Percentiles rank a stretch among this genome's conserved stretches.
Evolutionary conservation across 2,329 filamentous ascomycete genomes (phyloP).

Genomic region (Sarocladium strictum): DNA sequence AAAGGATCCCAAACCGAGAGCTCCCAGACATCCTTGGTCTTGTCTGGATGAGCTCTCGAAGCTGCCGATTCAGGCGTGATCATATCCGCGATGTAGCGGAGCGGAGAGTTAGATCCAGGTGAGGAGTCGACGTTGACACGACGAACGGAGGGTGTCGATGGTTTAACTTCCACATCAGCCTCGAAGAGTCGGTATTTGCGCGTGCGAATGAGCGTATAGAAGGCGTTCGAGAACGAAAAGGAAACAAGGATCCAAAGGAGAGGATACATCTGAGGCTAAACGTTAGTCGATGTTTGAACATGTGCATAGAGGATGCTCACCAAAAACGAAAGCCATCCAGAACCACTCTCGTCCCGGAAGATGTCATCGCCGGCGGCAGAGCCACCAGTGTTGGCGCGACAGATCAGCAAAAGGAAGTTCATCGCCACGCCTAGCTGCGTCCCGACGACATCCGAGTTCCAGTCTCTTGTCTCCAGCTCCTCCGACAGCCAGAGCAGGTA

Average conservation of each 20-base stretch:
- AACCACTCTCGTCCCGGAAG: conserved; percentile 66
- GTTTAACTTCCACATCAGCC: conserved; percentile 68
- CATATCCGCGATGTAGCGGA: conserved; percentile 66
- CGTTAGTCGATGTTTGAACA: not conserved
- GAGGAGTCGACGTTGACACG: conserved; percentile 85
- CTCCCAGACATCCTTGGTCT: conserved; percentile 87
- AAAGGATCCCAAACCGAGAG: conserved; percentile 89
- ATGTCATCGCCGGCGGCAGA: conserved; percentile 65
- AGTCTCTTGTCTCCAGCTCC: conserved; percentile 85
- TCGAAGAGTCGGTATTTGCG: conserved; percentile 91
- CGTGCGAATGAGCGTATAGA: conserved; percentile 75
- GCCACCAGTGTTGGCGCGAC: conserved; percentile 66
- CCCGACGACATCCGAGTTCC: conserved; percentile 77
- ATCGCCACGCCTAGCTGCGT: conserved; percentile 67
- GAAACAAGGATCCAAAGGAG: conserved; percentile 63
- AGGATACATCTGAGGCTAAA: conserved; percentile 51
- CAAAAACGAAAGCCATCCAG: conserved; percentile 56
- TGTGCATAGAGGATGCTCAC: conserved; percentile 31
- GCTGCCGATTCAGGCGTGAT: conserved; percentile 67
- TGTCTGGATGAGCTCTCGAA: conserved; percentile 76
- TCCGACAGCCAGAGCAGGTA: conserved; percentile 87
- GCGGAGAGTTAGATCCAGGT: conserved; percentile 69
- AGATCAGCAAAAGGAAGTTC: conserved; percentile 77
- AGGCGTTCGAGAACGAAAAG: conserved; percentile 68
- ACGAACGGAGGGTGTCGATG: conserved; percentile 77